These are phyloP conservation scores for Lagenaria siceraria DNA, from an alignment of 306 rosid genomes.

Conservation along the genomic window DNA sequence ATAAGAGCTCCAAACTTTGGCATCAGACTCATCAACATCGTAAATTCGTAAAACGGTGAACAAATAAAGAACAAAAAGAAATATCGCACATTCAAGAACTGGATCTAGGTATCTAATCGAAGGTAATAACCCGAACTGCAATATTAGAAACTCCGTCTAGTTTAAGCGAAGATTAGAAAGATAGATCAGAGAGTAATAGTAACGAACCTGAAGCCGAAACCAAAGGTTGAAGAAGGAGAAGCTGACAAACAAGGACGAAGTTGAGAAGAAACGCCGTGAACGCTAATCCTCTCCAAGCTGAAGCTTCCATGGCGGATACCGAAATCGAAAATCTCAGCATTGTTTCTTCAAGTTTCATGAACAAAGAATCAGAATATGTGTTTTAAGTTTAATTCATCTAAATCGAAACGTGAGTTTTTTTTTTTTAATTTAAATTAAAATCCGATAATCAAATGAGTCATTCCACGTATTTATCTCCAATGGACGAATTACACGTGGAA, in stretches of 20 bases:
- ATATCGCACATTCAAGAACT: neutral
- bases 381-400: neutral
- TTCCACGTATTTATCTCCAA: conserved; percentile 5
- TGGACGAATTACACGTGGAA: neutral
- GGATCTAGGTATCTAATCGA: neutral
- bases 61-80: neutral
- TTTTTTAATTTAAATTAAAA: neutral
- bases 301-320: conserved; percentile 33
- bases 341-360: neutral
- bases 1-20: neutral
- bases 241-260: conserved; percentile 62
- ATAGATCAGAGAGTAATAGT: conserved; percentile 15
- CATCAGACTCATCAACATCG: neutral
- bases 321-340: conserved; percentile 27
- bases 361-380: neutral
- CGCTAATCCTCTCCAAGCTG: conserved; percentile 52
- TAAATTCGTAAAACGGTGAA: neutral
- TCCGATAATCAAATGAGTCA: neutral
- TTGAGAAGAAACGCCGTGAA: conserved; percentile 50
- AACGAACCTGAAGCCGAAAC: conserved; percentile 71
- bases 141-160: neutral
- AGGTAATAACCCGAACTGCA: neutral
- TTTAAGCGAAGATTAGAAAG: neutral
- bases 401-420: neutral
- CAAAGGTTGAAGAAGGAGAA: conserved; percentile 79